phyloP scores from a whole-genome alignment of 192 early-diverging fungal genomes.

The Funneliformis geosporum region DNA sequence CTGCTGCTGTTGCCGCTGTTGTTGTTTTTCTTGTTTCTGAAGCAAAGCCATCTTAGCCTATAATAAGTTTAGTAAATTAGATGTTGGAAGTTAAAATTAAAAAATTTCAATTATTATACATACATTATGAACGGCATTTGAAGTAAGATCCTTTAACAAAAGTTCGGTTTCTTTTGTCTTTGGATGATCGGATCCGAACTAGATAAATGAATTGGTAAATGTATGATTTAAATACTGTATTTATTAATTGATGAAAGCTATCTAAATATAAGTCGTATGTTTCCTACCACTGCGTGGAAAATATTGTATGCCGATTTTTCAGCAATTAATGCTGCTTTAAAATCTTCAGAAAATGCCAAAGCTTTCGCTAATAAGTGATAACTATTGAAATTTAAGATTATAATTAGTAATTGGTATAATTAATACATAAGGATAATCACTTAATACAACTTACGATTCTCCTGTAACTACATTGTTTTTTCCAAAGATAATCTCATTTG shows the following conservation, averaged over 20 bases:
- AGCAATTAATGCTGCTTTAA: slow-evolving; percentile 68
- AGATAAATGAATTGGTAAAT: slow-evolving; percentile 1
- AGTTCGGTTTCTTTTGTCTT: slow-evolving; percentile 69
- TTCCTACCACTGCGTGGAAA: slow-evolving; percentile 54
- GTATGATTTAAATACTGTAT: background rate
- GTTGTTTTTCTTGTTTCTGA: slow-evolving; percentile 13
- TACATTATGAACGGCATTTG: slow-evolving; percentile 56
- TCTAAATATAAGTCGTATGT: background rate
- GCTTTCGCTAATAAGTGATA: slow-evolving; percentile 80
- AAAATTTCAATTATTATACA: slow-evolving; percentile 22
- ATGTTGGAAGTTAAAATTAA: background rate
- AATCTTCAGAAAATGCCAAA: slow-evolving; percentile 71
- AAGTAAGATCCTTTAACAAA: slow-evolving; percentile 68
- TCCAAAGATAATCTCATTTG: slow-evolving; percentile 67
- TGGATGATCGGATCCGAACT: slow-evolving; percentile 72
- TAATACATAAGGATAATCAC: background rate
- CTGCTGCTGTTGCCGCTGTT: slow-evolving; percentile 3
- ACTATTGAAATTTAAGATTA: slow-evolving; percentile 32
- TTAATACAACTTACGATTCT: slow-evolving; percentile 40
- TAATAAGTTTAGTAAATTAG: background rate
- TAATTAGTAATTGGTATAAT: background rate
- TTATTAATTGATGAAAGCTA: background rate
- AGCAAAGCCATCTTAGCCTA: slow-evolving; percentile 26
- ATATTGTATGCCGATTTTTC: slow-evolving; percentile 70
- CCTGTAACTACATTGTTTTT: slow-evolving; percentile 69